Evolutionary conservation across 108 stramenopile species (phyloP), one percentile per base, ranked within the genome.

Genomic region (Nitzschia putrida): DNA sequence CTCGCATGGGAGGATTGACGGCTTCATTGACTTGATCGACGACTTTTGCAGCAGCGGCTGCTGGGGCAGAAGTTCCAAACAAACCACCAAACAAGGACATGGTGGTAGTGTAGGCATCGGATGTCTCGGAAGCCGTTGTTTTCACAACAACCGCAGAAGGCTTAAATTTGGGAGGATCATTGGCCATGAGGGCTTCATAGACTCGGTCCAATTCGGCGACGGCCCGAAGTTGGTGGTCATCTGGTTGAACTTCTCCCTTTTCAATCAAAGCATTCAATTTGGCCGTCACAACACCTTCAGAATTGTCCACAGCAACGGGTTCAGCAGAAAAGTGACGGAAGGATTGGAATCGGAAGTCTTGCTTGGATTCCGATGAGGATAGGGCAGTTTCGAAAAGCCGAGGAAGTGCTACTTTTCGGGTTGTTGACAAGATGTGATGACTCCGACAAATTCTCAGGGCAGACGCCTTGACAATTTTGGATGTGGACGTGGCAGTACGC

Each of bases 171-270:
- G 58, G 53, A 29, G 60, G 54, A 29, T 68, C 52, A 13, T 53
- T 44, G 38, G 61, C 25, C 44, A 86, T 39, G n/a, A 86, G 64
- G 23, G 85, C 80, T 4, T 60, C 24, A 21, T 86, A 76, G 12
- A 93, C 50, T 42, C 88, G 82, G 64, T 93, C 86, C 57, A 93
- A 65, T 78, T 85, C 87, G 34, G 49, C 20, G 5, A 86, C 68
- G 3, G 87, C 88, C 21, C 50, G 52, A 20, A 84, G 53, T 78
- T 93, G 91, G 65, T 93, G 87, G 6, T 70, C 64, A 75, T 93
- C 91, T 12, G 66, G 49, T 20, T 74, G 61, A 0, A 87, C 55
- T 21, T 79, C 64, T 11, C 78, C 79, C 23, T 81, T 57, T 41
- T 51, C 50, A 20, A 84, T 64, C 71, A 88, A 49, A 1, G 67